Percentiles rank a stretch among this genome's conserved stretches.
phyloP scores from a whole-genome alignment of 176 grass and related monocot species.

The Saccharum officinarum region DNA sequence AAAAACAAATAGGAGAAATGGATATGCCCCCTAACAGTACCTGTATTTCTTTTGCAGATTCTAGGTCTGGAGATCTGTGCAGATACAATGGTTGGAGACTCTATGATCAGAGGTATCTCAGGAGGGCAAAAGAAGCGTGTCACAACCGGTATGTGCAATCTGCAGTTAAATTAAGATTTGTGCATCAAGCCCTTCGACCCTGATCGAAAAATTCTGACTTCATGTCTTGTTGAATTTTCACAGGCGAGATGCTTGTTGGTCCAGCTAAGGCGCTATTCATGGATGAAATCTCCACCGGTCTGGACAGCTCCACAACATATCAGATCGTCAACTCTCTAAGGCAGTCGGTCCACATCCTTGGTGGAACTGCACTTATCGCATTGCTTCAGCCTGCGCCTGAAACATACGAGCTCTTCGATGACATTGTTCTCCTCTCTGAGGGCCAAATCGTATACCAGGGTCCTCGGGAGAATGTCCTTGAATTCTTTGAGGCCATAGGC shows the following conservation, averaged over 20 bases:
- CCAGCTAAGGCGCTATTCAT: conserved; percentile 94
- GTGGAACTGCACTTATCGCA: conserved; percentile 80
- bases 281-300: conserved; percentile 93
- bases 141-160: conserved; percentile 66
- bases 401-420: conserved; percentile 87
- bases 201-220: conserved; percentile 9
- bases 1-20: not conserved
- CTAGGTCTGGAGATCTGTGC: conserved; percentile 90
- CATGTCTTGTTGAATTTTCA: conserved; percentile 30
- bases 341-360: conserved; percentile 88
- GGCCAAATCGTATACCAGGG: conserved; percentile 95
- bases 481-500: conserved; percentile 85
- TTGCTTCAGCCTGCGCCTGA: conserved; percentile 94
- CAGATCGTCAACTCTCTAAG: conserved; percentile 89
- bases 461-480: conserved; percentile 72
- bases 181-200: conserved; percentile 3
- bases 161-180: conserved; percentile 8
- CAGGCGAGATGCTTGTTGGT: conserved; percentile 97
- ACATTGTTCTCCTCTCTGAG: conserved; percentile 83
- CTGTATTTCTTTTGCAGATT: conserved; percentile 46
- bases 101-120: conserved; percentile 93
- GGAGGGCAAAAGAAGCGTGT: conserved; percentile 98
- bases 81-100: conserved; percentile 94
- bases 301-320: conserved; percentile 93
- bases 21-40: not conserved